A percentile compares a stretch with the other conserved stretches of the same genome.
Conservation (phyloP, 768 basidiomycete species). For the Mycena chlorophos region DNA sequence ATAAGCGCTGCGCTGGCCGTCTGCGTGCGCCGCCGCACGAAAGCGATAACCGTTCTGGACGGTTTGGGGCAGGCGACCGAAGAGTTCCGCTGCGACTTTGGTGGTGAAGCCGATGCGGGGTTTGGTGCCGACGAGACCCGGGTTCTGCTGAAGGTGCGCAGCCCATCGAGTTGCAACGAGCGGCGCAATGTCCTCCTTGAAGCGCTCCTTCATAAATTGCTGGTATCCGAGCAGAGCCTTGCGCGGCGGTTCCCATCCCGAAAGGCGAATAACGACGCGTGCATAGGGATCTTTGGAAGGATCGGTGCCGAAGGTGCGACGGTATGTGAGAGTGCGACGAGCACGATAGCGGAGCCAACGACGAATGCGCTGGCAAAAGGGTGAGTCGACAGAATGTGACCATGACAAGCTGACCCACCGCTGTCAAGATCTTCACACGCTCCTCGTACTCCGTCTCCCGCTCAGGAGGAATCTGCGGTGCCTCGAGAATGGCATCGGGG, state of each 20-base stretch:
- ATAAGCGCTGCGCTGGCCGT: neutral
- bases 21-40: neutral
- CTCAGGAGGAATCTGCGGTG: neutral
- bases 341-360: neutral
- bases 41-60: neutral
- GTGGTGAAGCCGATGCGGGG: neutral
- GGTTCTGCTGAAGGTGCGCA: neutral
- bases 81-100: neutral
- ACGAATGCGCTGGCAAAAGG: constrained; percentile 6
- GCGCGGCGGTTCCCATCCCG: neutral
- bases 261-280: neutral
- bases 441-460: neutral
- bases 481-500: neutral
- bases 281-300: neutral
- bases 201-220: neutral
- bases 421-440: neutral
- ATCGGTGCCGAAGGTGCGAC: neutral
- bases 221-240: neutral
- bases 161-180: neutral
- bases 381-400: neutral
- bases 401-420: neutral
- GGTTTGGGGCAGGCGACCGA: neutral
- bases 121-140: neutral
- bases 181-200: neutral
- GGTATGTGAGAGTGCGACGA: neutral